These are phyloP conservation scores for Juglanconis oblonga DNA, from an alignment of 2,329 filamentous ascomycete species.

Conservation along the genomic window DNA sequence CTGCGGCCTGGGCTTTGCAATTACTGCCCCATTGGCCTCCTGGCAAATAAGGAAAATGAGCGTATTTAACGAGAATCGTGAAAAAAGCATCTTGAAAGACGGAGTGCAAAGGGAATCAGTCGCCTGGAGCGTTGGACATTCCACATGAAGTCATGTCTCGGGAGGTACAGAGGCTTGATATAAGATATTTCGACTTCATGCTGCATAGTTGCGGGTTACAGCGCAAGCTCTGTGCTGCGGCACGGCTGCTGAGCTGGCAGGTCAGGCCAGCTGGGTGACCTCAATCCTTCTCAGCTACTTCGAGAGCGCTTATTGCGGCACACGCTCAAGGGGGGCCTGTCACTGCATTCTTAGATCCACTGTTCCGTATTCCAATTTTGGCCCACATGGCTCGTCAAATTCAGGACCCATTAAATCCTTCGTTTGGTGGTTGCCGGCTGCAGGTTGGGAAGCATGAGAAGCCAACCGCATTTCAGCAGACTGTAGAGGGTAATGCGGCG, in stretches of 20 bases:
- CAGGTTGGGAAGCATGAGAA: neutral
- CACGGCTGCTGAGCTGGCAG: neutral
- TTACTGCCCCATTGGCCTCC: neutral
- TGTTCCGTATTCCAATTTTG: neutral
- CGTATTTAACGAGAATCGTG: neutral
- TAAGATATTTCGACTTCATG: neutral
- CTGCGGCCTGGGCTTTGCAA: neutral
- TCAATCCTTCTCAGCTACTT: no score
- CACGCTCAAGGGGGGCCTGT: neutral
- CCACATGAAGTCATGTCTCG: neutral
- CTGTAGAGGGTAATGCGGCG: neutral
- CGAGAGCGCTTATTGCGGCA: no score
- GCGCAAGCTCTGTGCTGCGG: neutral
- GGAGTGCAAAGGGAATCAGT: neutral
- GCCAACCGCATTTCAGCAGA: neutral
- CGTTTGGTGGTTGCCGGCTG: neutral
- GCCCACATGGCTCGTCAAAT: neutral
- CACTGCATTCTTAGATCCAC: neutral
- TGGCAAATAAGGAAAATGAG: conserved; percentile 1
- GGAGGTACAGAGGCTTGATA: neutral
- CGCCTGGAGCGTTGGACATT: neutral
- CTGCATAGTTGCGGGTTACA: neutral
- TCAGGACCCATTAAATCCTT: neutral
- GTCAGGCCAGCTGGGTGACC: neutral
- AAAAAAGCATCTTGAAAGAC: neutral